Conservation (phyloP, 139 green algal species). For the Chlorella vulgaris region DNA sequence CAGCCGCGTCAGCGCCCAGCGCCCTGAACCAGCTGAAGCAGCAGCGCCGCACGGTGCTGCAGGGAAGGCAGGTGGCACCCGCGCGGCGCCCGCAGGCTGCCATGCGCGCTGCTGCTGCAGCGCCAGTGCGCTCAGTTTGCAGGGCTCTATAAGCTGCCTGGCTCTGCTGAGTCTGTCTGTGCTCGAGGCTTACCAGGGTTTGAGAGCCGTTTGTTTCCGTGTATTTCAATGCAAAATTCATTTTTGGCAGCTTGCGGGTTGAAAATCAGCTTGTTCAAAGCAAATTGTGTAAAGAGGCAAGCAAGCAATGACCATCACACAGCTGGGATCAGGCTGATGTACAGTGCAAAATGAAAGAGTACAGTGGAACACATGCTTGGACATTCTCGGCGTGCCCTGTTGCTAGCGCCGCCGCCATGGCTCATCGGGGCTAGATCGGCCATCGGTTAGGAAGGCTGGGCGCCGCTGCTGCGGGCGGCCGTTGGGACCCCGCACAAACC, state of each 20-base stretch:
- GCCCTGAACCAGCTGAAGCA: not conserved
- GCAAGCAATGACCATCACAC: not conserved
- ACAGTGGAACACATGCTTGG: not conserved
- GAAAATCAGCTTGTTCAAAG: no score
- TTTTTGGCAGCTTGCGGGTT: no score
- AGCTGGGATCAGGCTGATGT: no score
- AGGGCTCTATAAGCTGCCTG: no score
- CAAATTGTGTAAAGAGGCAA: not conserved
- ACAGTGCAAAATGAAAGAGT: not conserved
- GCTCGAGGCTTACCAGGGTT: not conserved
- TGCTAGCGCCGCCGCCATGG: not conserved
- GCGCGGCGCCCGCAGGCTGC: not conserved
- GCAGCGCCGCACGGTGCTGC: slow-evolving; percentile 4
- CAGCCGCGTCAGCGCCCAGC: not conserved
- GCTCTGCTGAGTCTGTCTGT: no score
- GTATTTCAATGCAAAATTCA: no score
- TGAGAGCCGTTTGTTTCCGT: not conserved
- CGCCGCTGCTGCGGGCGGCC: not conserved
- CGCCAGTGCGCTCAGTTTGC: not conserved
- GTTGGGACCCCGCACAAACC: slow-evolving; percentile 45
- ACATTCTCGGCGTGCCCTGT: no score
- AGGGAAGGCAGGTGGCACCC: not conserved
- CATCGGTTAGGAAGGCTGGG: slow-evolving; percentile 22
- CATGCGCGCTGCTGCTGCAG: not conserved
- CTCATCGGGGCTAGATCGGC: not conserved